A percentile compares a stretch with the other conserved stretches of the same genome.
Conservation (phyloP, 2,329 filamentous ascomycete genomes). For the Ophiobolus disseminans region DNA sequence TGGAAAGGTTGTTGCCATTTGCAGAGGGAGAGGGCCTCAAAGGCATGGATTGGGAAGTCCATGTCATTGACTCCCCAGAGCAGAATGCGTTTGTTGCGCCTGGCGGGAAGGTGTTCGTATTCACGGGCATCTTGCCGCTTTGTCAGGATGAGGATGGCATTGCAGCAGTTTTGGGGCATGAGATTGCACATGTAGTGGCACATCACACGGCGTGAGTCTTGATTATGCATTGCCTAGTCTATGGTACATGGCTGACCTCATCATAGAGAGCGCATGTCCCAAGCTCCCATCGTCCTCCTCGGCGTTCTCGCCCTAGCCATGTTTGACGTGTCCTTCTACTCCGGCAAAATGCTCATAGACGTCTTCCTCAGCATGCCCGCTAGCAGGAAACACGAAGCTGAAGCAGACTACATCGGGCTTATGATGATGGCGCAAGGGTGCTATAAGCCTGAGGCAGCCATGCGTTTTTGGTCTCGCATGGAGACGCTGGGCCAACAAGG, state of each 20-base stretch:
- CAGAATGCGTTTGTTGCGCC: slow-evolving; percentile 81
- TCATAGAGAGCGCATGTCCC: slow-evolving; percentile 64
- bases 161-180: slow-evolving; percentile 78
- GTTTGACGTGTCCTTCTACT: slow-evolving; percentile 52
- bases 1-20: slow-evolving; percentile 71
- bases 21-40: slow-evolving; percentile 58
- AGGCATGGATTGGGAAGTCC: slow-evolving; percentile 69
- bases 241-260: slow-evolving; percentile 2
- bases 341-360: slow-evolving; percentile 59
- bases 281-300: slow-evolving; percentile 49
- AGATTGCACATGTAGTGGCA: slow-evolving; percentile 74
- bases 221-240: too few relatives aligned
- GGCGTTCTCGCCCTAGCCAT: slow-evolving; percentile 46
- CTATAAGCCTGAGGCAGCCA: slow-evolving; percentile 72
- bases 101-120: slow-evolving; percentile 80
- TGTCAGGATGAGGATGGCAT: slow-evolving; percentile 72
- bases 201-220: slow-evolving; percentile 43
- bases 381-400: slow-evolving; percentile 73
- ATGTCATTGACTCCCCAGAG: slow-evolving; percentile 73
- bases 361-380: slow-evolving; percentile 73
- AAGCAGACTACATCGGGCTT: slow-evolving; percentile 81
- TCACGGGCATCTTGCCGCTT: slow-evolving; percentile 73
- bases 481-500: slow-evolving; percentile 59
- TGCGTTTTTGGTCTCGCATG: slow-evolving; percentile 70
- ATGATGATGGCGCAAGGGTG: slow-evolving; percentile 85